Evolutionary conservation across 331 rosid genomes (phyloP).

Genomic region (Prunus yedoensis): DNA sequence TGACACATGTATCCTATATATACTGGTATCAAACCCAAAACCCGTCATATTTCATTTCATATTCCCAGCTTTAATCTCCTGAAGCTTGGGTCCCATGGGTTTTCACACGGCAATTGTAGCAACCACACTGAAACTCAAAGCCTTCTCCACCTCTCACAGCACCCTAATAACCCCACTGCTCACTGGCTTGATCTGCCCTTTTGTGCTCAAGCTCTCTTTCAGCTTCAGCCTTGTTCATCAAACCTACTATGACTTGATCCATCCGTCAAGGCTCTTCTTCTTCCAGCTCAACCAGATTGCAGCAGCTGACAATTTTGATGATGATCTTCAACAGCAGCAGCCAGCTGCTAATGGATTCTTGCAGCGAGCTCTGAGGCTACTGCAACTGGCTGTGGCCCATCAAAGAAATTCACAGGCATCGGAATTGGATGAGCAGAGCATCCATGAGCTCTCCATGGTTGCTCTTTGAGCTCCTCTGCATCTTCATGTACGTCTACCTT

Average conservation of each 20-base stretch:
- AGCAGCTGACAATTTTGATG: constrained; percentile 2
- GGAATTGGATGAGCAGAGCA: constrained; percentile 17
- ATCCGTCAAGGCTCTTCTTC: constrained; percentile 47
- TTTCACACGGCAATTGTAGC: constrained; percentile 30
- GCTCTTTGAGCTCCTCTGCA: constrained; percentile 28
- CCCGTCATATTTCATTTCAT: too few species aligned
- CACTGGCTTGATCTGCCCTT: constrained; percentile 29
- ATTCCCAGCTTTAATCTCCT: too few species aligned
- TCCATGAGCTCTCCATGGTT: constrained; percentile 41
- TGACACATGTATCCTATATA: neutral
- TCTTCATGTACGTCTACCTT: too few species aligned
- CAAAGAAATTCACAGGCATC: neutral
- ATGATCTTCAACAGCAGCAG: constrained; percentile 8
- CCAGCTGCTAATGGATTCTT: neutral
- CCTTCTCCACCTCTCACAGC: constrained; percentile 19
- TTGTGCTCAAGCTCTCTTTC: constrained; percentile 39
- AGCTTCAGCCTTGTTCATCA: constrained; percentile 30
- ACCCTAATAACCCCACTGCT: constrained; percentile 16
- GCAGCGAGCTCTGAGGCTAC: neutral
- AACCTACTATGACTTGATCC: constrained; percentile 21
- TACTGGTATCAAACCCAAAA: too few species aligned
- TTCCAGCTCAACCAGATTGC: constrained; percentile 52
- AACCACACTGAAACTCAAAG: constrained; percentile 25
- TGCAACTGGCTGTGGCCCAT: neutral
- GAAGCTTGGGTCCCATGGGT: constrained; percentile 23